Base-by-base conservation (phyloP, 768 basidiomycete species). In the Lactarius indigo region DNA sequence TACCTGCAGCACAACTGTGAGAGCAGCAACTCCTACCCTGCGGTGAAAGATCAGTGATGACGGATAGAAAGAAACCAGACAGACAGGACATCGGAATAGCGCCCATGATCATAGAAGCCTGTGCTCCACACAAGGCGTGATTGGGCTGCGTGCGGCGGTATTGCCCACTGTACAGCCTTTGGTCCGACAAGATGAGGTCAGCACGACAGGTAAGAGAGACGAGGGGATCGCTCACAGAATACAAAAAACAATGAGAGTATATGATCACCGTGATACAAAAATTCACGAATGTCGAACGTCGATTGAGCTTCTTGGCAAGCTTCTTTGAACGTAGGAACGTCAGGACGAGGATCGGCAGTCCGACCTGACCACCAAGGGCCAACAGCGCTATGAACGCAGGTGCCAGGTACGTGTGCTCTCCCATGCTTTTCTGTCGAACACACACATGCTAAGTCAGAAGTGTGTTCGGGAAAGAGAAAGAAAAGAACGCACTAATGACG, bases 251-350 rank as follows among this genome's bases (percentile, higher is more conserved):
- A 86, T n/a, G 72, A 6, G 86, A 86, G 70, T 81, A 85, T 50
- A 87, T 69, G 12, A 83, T 79, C 84, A 84, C 84, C 56, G 82
- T 78, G n/a, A 82, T 61, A 64, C 84, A 86, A 67, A 87, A 82
- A 66, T 87, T 87, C 66, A 86, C 74, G 69, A 87, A 78, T 1
- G 81, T 81, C 1, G 84, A 82, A 61, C 82, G 83, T 63, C 83
- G 81, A 42, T 76, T 74, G 31, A 80, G 73, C 52, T 76, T 79
- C 69, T 77, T 81, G 59, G 78, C 80, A 28, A 80, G 73, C 52
- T 76, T 79, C 69, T 77, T 81, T 59, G 78, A 80, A 28, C 80
- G 65, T 20, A 82, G 70, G 58, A 81, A 80, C 13, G 82, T 84
- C 15, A 78, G 66, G 37, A 87, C 73, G 44, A 86, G 75, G 12